Base-by-base conservation (phyloP, 2,329 filamentous ascomycete genomes). In the Fusarium sp. region DNA sequence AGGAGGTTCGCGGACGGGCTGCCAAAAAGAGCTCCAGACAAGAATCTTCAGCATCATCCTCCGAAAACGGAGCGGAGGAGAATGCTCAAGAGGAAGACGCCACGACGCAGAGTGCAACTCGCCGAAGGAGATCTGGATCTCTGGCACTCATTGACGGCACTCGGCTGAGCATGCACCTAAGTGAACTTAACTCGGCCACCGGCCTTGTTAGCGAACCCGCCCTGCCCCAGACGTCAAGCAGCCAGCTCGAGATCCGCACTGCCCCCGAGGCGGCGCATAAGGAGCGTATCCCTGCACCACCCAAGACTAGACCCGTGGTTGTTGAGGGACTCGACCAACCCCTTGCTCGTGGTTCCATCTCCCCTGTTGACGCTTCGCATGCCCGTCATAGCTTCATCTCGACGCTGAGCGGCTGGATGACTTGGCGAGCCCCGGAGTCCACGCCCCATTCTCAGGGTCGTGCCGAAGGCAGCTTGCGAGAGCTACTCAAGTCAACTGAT, bases 391-490 rank as follows among this genome's bases (percentile, higher is more conserved):
- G 80, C 24, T 73, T 85, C 31, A 78, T 86, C 2, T 82, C 83
- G 0, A 82, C 85, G 1, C 80, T 88, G 54, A 82, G 83, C 33
- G 81, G 82, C 24, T 88, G 86, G 85, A 83, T 88, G 8, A 84
- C 84, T 0, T 88, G 87, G 86, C 82, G 74, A 61, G 68, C 84
- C 20, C 20, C 69, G 7, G 69, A 73, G 35, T 58, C 68, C 18
- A 71, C 65, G 18, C 60, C 73, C 43, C 75, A 79, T 76, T 76
- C 81, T 50, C 77, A 80, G 62, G 85, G 87, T 69, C 85, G 88
- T 76, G 90, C 90, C 1, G 89, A 90, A 78, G 88, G 88, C 2
- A 90, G 86, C 64, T 81, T 92, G 24, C 84, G 88, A 64, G 85
- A 89, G 48, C 78, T 92, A 20, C 80, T 92, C 13, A 87, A 83